A percentile compares a stretch with the other conserved stretches of the same genome.
Conservation (phyloP, 2,329 filamentous ascomycete species). For the Calonectria crousiana region DNA sequence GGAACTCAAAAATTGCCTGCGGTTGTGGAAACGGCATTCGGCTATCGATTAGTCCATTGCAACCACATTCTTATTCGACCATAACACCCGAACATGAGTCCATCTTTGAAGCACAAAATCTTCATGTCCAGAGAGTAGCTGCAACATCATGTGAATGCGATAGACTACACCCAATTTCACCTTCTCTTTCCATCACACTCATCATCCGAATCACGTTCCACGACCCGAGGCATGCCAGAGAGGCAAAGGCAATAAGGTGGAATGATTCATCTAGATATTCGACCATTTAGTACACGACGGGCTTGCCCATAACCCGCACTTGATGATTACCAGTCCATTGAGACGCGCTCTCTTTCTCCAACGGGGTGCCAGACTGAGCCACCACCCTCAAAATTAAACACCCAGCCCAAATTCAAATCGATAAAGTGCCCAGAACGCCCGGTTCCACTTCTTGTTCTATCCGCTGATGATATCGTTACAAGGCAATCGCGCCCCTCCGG, state of each 20-base stretch:
- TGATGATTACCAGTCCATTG: conserved; percentile 31
- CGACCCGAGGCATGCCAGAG: not conserved
- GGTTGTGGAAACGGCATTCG: not conserved
- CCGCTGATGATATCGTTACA: conserved; percentile 56
- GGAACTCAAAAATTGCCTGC: too few species aligned
- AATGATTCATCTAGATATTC: conserved; percentile 39
- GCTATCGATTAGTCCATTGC: too few species aligned
- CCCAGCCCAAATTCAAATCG: conserved; percentile 42
- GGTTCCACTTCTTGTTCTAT: conserved; percentile 40
- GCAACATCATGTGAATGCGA: not conserved
- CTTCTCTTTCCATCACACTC: not conserved
- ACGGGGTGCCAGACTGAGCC: conserved; percentile 23
- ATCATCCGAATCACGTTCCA: not conserved
- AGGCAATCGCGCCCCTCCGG: conserved; percentile 84
- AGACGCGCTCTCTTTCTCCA: conserved; percentile 7
- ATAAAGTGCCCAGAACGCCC: conserved; percentile 44
- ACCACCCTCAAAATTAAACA: conserved; percentile 41
- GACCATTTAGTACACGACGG: conserved; percentile 38
- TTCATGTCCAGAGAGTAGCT: not conserved
- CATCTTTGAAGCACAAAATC: not conserved
- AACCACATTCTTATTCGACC: not conserved
- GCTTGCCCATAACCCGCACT: conserved; percentile 21
- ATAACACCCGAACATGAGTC: not conserved
- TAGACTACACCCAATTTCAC: not conserved
- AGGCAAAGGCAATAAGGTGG: conserved; percentile 23